Evolutionary conservation across 2,329 filamentous ascomycete genomes (phyloP).

Genomic region (Aspergillus ochraceus): DNA sequence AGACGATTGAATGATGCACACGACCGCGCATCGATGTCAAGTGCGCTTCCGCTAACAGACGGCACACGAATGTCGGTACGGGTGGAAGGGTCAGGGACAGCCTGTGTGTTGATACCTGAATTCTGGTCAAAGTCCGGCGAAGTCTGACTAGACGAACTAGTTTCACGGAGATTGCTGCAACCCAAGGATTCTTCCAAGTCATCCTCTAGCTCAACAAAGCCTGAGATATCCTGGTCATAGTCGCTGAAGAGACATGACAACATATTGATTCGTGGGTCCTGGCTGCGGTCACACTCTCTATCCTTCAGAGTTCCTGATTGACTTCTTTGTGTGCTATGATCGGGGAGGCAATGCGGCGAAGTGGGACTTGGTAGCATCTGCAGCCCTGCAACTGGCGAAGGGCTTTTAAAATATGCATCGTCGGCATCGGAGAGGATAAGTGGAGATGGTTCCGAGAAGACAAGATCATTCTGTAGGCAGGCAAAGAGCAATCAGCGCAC

Average conservation of each 20-base stretch:
- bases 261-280: too few species aligned
- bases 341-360: background rate
- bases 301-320: too few species aligned
- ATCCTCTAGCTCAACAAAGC: background rate
- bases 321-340: background rate
- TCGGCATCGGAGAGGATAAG: constrained; percentile 7
- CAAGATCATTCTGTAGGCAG: background rate
- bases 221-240: background rate
- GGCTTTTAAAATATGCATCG: background rate
- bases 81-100: background rate
- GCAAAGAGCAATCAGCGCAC: background rate
- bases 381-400: background rate
- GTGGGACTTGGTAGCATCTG: constrained; percentile 15
- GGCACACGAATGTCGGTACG: background rate
- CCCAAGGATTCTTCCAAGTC: background rate
- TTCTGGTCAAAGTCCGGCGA: background rate
- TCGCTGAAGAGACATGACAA: too few species aligned
- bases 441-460: background rate
- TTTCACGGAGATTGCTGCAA: background rate
- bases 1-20: background rate
- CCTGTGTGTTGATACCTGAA: background rate
- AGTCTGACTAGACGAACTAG: background rate
- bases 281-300: too few species aligned
- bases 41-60: too few species aligned
- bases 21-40: background rate